Conservation (phyloP, 495 filamentous ascomycete genomes). For the Daldinia bambusicola region DNA sequence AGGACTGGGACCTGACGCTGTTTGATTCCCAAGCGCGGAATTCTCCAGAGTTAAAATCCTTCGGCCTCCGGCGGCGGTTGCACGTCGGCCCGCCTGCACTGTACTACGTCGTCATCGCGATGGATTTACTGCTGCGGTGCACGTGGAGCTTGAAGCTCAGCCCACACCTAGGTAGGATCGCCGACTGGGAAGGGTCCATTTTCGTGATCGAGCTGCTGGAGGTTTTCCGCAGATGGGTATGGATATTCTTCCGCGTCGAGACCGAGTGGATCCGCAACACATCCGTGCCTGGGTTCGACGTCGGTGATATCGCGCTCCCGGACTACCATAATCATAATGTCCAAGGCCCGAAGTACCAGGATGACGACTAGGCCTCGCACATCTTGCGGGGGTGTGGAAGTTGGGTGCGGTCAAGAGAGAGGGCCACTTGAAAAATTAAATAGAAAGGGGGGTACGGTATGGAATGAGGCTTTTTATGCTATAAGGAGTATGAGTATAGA, state of each 20-base stretch:
- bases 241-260: constrained; percentile 96
- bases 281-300: constrained; percentile 46
- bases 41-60: constrained; percentile 67
- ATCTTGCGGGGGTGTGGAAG: background rate
- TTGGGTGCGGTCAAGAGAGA: background rate
- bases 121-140: constrained; percentile 84
- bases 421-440: background rate
- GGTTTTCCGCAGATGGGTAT: constrained; percentile 89
- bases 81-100: constrained; percentile 72
- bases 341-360: constrained; percentile 50
- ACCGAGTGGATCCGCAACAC: constrained; percentile 79
- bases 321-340: constrained; percentile 53
- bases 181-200: constrained; percentile 83
- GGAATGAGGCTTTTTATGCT: background rate
- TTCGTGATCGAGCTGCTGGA: constrained; percentile 90
- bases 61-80: constrained; percentile 77
- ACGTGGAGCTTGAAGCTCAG: constrained; percentile 90
- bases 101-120: constrained; percentile 83
- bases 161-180: constrained; percentile 80
- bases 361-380: constrained; percentile 50
- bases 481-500: constrained; percentile 11
- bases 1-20: constrained; percentile 96
- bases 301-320: constrained; percentile 57
- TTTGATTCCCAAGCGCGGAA: constrained; percentile 64
- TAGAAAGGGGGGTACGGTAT: background rate